phyloP scores from a whole-genome alignment of 768 basidiomycete genomes.

The Epithele typhae region DNA sequence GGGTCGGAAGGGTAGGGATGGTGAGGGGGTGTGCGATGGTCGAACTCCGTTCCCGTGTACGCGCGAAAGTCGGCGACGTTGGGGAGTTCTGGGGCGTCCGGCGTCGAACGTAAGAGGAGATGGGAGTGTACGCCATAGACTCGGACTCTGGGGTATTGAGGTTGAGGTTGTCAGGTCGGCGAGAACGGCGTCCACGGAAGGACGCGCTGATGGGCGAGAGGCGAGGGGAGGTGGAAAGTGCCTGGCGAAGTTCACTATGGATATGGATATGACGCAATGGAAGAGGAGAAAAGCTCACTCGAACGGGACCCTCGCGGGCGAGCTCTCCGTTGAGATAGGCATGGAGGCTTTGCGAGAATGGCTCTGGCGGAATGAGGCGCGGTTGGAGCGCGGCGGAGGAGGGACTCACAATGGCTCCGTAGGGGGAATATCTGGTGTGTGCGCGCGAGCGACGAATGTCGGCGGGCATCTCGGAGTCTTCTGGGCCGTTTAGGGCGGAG shows the following conservation, averaged over 20 bases:
- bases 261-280: neutral
- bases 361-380: conserved; percentile 17
- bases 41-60: conserved; percentile 22
- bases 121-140: conserved; percentile 48
- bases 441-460: conserved; percentile 22
- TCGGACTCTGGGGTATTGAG: conserved; percentile 24
- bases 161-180: conserved; percentile 21
- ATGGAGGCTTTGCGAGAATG: conserved; percentile 26
- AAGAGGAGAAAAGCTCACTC: conserved; percentile 18
- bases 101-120: conserved; percentile 75
- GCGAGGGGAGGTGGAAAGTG: conserved; percentile 27
- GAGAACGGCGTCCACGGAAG: conserved; percentile 17
- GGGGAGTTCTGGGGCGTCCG: conserved; percentile 75
- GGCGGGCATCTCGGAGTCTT: conserved; percentile 13
- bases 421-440: conserved; percentile 29
- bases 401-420: conserved; percentile 26
- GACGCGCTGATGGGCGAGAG: conserved; percentile 18
- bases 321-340: conserved; percentile 22
- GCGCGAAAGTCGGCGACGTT: conserved; percentile 59
- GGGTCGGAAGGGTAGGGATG: conserved; percentile 58
- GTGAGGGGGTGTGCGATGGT: conserved; percentile 47
- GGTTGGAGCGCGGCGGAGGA: neutral
- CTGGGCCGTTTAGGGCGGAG: conserved; percentile 17
- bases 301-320: conserved; percentile 16
- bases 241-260: conserved; percentile 11